phyloP scores from a whole-genome alignment of 1,139 yeast species.

The Zygosaccharomyces sapae region DNA sequence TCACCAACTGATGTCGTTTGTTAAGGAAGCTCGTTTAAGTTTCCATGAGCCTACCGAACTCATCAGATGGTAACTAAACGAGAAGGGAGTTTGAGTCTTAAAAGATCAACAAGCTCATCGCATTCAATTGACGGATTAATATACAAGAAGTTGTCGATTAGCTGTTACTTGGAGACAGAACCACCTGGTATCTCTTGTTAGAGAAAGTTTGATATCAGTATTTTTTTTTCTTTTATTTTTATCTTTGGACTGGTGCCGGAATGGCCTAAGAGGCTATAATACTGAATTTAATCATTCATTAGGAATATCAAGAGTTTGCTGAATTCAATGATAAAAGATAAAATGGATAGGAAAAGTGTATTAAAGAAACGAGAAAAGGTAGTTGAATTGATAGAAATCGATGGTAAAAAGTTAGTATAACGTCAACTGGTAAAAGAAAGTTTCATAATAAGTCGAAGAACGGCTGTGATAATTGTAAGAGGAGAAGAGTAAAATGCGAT shows the following conservation, averaged over 20 bases:
- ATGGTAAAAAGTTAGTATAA: conserved; percentile 41
- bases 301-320: not conserved
- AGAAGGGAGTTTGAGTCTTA: conserved; percentile 4
- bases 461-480: conserved; percentile 87
- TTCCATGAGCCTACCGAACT: not conserved
- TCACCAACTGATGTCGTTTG: conserved; percentile 1
- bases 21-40: not conserved
- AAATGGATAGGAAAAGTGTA: conserved; percentile 6
- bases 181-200: too few species aligned
- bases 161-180: too few species aligned
- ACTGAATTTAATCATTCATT: not conserved
- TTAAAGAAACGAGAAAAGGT: conserved; percentile 23
- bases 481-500: conserved; percentile 87
- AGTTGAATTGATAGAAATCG: conserved; percentile 35
- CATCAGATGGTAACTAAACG: conserved; percentile 11
- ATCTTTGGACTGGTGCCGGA: not conserved
- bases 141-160: not conserved
- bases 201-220: not conserved
- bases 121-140: not conserved
- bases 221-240: too few species aligned
- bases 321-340: not conserved
- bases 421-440: conserved; percentile 52
- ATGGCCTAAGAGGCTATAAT: not conserved
- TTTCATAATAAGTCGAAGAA: conserved; percentile 82
- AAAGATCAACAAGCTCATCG: conserved; percentile 8